Base-by-base conservation (phyloP, 176 grass and related monocot genomes). In the Aegilops longissima region DNA sequence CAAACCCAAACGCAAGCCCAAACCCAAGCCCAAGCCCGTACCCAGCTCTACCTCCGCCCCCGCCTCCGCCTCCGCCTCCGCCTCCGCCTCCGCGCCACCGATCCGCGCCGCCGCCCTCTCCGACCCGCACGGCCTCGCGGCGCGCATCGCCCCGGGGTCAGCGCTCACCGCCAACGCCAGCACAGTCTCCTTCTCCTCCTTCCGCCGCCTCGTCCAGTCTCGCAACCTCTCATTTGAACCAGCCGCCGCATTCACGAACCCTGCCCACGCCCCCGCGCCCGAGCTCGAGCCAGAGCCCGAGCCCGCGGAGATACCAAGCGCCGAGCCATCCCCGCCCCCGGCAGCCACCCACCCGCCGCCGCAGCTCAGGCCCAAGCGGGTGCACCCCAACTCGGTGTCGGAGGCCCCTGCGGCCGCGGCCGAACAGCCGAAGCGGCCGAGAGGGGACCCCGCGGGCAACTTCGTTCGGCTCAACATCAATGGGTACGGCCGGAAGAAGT, bases 391-490 rank as follows among this genome's bases (percentile, higher is more conserved):
- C 69, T 91, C 84, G 12, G 83, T 96, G 11, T 92, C 69, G 59
- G 81, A 89, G 67, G 88, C 83, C 36, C 39, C 77, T 9, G 72
- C 52, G 0, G 38, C 42, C 4, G 62, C 61, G 61, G 78, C 31
- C 12, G 93, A 89, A 67, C 86, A 77, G 54, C 80, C 79, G 24
- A 94, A 94, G 87, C 78, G 86, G 17, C 82, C 88, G 16, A 95
- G 90, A 86, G 88, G 84, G 67, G 44, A 82, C 5, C 44, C 77
- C 9, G 93, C 95, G 61, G 96, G 93, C 34, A 98, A 98, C 79
- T 98, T 95, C 61, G 96, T 98, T 18, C 86, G 96, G 58, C 86
- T 98, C 38, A 98, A 98, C 84, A 94, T 98, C 62, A 98, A 95
- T 13, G 96, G 96, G 38, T 90, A 93, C n/a, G 88, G 92, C 27